These are phyloP conservation scores for Podospora conica DNA, from an alignment of 495 filamentous ascomycete species.

Conservation along the genomic window DNA sequence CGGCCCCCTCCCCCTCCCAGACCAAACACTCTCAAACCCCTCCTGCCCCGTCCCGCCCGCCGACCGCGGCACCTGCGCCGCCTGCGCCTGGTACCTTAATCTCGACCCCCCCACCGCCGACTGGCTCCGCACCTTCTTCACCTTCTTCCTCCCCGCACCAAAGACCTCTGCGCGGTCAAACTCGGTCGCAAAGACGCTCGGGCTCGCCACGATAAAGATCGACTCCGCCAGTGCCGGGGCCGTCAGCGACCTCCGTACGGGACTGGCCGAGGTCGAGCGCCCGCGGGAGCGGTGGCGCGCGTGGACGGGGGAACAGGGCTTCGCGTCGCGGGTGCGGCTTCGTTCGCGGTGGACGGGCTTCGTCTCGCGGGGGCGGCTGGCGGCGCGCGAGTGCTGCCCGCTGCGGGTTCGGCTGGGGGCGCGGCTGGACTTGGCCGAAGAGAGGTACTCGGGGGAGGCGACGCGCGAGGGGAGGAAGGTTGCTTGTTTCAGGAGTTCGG, in stretches of 20 bases:
- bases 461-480: not conserved
- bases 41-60: too few relatives aligned
- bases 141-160: not conserved
- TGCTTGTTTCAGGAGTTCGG: not conserved
- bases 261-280: not conserved
- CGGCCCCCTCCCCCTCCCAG: too few relatives aligned
- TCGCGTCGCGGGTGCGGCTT: too few relatives aligned
- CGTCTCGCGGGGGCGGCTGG: not conserved
- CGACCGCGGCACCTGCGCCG: not conserved
- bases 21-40: not conserved
- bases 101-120: not conserved
- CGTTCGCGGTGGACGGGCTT: not conserved
- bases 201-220: constrained; percentile 27
- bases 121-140: not conserved
- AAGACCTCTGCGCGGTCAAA: constrained; percentile 4
- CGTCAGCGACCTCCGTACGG: not conserved
- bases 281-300: not conserved
- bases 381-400: not conserved
- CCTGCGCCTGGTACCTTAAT: not conserved
- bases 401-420: not conserved
- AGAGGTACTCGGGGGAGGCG: not conserved
- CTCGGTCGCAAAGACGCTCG: constrained; percentile 21
- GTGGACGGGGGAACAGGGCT: not conserved
- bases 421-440: not conserved
- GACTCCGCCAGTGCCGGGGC: not conserved